These are phyloP conservation scores for Pyrus bretschneideri DNA, from an alignment of 306 rosid species.

Conservation along the genomic window DNA sequence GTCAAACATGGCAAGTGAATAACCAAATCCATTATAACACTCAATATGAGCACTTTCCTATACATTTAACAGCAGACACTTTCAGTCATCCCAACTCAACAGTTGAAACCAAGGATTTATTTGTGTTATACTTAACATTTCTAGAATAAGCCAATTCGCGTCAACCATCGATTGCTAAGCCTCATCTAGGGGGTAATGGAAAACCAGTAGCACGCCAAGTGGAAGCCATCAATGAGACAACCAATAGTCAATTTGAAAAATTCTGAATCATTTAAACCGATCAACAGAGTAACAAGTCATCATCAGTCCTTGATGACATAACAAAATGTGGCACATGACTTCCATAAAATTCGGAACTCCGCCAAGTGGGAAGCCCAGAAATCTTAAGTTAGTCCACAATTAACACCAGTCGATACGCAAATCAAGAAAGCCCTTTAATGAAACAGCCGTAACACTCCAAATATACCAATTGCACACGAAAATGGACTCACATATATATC, in stretches of 20 bases:
- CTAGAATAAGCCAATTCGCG: neutral
- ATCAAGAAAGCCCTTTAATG: neutral
- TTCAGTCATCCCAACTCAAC: neutral
- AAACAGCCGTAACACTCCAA: neutral
- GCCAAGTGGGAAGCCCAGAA: neutral
- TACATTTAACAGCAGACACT: neutral
- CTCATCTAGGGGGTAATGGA: neutral
- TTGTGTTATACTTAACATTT: neutral
- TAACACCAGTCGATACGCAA: neutral
- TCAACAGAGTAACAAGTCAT: neutral
- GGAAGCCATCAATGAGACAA: neutral
- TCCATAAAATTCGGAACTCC: neutral
- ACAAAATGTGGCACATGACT: neutral
- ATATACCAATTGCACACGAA: neutral
- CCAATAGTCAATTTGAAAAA: neutral
- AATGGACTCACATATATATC: constrained; percentile 74
- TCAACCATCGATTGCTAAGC: neutral
- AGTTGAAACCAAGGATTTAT: neutral
- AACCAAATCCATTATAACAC: neutral
- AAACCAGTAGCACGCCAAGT: constrained; percentile 1
- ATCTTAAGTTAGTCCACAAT: neutral
- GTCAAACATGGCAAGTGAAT: neutral
- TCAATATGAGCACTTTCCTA: neutral
- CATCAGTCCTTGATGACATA: neutral
- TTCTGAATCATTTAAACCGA: neutral